Evolutionary conservation across 129 eudicot species (phyloP).

Genomic region (Flaveria trinervia): DNA sequence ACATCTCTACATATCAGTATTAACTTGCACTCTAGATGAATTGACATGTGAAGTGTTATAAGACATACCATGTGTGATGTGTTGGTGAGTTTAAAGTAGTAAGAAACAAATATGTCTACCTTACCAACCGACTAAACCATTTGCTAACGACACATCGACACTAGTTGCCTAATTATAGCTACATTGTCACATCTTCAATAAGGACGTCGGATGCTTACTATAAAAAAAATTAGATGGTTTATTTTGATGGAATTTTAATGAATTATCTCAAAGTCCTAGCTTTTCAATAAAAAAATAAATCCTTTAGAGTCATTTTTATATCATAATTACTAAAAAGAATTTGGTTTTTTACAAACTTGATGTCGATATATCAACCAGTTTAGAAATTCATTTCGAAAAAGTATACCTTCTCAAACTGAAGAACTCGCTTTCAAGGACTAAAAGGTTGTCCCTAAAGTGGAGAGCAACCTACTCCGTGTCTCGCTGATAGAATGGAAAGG

Average conservation of each 20-base stretch:
- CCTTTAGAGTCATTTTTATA: too few relatives aligned
- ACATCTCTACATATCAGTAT: neutral
- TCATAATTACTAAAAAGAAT: too few relatives aligned
- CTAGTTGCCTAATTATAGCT: neutral
- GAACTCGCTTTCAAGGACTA: too few relatives aligned
- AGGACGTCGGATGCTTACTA: neutral
- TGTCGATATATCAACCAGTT: too few relatives aligned
- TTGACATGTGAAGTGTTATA: neutral
- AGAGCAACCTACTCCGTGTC: too few relatives aligned
- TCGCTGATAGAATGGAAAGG: too few relatives aligned
- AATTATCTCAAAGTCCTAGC: too few relatives aligned
- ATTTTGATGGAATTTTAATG: neutral
- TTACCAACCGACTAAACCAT: neutral
- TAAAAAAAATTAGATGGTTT: neutral
- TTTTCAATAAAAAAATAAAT: too few relatives aligned
- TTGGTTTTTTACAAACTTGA: too few relatives aligned
- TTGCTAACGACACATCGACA: neutral
- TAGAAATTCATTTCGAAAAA: too few relatives aligned
- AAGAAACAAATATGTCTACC: neutral
- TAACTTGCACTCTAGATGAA: neutral
- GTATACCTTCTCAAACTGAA: too few relatives aligned
- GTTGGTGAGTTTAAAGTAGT: neutral
- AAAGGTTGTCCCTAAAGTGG: too few relatives aligned
- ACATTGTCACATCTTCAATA: neutral
- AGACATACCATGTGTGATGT: slow-evolving; percentile 1